Conservation (phyloP, 106 monocot genomes). For the Vanilla planifolia region DNA sequence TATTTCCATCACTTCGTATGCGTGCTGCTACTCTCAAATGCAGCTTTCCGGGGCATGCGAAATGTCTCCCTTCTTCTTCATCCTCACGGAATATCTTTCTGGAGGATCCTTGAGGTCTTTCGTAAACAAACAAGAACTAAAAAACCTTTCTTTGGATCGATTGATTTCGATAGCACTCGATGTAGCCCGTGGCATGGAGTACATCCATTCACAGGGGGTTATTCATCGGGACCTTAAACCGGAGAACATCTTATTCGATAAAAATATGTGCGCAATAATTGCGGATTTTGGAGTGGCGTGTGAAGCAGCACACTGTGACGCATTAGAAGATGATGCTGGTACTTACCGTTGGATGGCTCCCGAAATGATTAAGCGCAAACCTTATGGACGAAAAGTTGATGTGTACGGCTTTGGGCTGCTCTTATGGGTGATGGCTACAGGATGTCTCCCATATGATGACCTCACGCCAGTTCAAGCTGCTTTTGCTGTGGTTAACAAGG, state of each 20-base stretch:
- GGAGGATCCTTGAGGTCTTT: slow-evolving; percentile 72
- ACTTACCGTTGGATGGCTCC: slow-evolving; percentile 90
- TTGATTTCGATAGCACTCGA: slow-evolving; percentile 44
- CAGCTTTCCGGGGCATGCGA: slow-evolving; percentile 69
- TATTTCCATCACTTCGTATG: too few species aligned
- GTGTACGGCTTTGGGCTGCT: slow-evolving; percentile 81
- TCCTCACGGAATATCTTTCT: slow-evolving; percentile 69
- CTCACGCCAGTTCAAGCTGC: slow-evolving; percentile 85
- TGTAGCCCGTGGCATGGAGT: slow-evolving; percentile 71
- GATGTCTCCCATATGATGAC: slow-evolving; percentile 62
- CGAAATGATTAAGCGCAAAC: slow-evolving; percentile 75
- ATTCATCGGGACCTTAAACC: slow-evolving; percentile 83
- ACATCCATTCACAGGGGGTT: slow-evolving; percentile 76
- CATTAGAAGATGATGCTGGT: slow-evolving; percentile 48
- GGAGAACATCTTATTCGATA: slow-evolving; percentile 67
- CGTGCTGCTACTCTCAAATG: slow-evolving; percentile 13
- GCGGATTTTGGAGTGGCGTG: slow-evolving; percentile 85
- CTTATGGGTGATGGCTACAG: slow-evolving; percentile 76
- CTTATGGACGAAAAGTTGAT: slow-evolving; percentile 63
- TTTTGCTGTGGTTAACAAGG: slow-evolving; percentile 88
- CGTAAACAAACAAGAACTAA: slow-evolving; percentile 57
- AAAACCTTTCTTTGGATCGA: slow-evolving; percentile 44
- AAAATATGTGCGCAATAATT: slow-evolving; percentile 44
- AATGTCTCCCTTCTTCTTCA: slow-evolving; percentile 45
- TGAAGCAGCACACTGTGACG: slow-evolving; percentile 57